Evolutionary conservation across 192 early-diverging fungal genomes (phyloP), one percentile per base, ranked within the genome.

Genomic region (Lobulomyces angularis): DNA sequence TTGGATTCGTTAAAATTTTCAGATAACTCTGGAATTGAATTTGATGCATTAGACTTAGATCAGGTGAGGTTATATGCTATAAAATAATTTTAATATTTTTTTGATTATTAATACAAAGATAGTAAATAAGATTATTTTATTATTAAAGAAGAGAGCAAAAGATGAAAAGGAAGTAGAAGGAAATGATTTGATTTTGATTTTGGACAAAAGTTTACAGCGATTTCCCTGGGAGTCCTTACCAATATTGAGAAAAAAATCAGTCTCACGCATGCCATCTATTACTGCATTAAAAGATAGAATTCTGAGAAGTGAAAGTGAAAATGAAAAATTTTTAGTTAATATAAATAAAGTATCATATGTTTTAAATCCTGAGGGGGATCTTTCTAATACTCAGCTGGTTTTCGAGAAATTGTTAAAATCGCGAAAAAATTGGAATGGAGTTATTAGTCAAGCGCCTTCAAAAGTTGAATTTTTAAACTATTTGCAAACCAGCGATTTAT

Each of bases 171-270:
- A 5, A 33, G 55, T 22, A 28, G 21, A 18, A 5, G 17, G 21
- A 11, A 51, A 59, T 3, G 88, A 95, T 55, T 45, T 84, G 2
- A 72, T 98, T 27, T 44, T 98, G 21, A 75, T 93, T 6, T 61
- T 87, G 19, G 92, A 96, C 41, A 88, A 87, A 50, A 60, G 87
- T 41, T 54, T 79, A 0, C 85, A 94, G 43, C 62, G 65, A 42
- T 58, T 95, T 3, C 95, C 95, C 1, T 88, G 92, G 78, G 95
- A 98, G 54, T 81, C 71, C 32, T 43, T 91, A 18, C 84, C 88
- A 0, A 61, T 58, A 18, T 42, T 98, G 24, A 71, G 85, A 29
- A 55, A 51, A 3, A 60, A 65, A 33, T 56, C 92, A 0, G 72
- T 88, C 0, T 91, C 83, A 2, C 79, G 95, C 19, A 35, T 93